Evolutionary conservation across 805 yeast species (phyloP), one percentile per base, ranked within the genome.

Genomic region (Kazachstania viticola): DNA sequence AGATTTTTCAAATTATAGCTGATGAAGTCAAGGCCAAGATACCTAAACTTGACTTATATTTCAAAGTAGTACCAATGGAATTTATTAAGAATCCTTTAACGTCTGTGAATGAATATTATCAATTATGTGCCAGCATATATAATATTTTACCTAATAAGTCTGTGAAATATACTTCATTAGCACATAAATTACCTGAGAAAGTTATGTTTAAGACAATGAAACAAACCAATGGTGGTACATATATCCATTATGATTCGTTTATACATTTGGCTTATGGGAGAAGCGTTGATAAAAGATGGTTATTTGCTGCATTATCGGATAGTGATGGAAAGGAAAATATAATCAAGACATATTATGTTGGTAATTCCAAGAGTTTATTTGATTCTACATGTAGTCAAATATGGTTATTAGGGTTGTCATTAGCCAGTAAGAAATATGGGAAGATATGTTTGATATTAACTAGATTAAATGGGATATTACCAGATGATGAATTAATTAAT

Each of bases 231-330:
- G 44, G 44, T 0, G 33, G 48, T 1, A 30, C 56, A 1, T 41
- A 42, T 2, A 51, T 52, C n/a, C 48, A 47, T 22, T 56, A 54
- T 33, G 95, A 85, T 45, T 64, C 81, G 1, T 81, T 74, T 44
- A 62, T 88, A 15, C 97, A 91, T 49, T 64, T 91, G 9, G 84
- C 94, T 1, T 88, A 87, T 46, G 83, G 84, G 19, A 55, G 94
- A 32, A 79, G 94, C 0, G 62, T 71, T 3, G 94, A 87, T 51
- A 75, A 74, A 38, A 73, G 72, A 33, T 88, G 95, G 95, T 65
- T 84, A 27, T 73, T 76, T 15, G 93, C 83, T 0, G 78, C 93
- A 1, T 84, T 96, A 93, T 67, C 91, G 0, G 95, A 88, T 47
- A 88, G 87, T 30, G 67, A 69, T 50, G 95, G 95, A 0, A 62